Evolutionary conservation across 164 flowering plant genomes (phyloP).

Genomic region (Aristolochia contorta): DNA sequence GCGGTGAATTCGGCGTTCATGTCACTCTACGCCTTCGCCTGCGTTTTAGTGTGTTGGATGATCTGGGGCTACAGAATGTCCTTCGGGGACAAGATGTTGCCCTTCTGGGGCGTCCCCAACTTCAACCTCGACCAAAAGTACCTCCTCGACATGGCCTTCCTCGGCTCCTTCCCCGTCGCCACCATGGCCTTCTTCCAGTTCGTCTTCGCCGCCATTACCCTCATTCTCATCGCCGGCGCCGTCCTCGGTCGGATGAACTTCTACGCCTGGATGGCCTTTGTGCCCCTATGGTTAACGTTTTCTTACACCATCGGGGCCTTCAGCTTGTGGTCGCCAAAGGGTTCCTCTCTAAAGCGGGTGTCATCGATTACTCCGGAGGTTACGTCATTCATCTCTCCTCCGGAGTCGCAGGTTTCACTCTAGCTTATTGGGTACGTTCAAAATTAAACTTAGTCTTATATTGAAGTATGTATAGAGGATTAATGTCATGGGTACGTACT

Average conservation of each 20-base stretch:
- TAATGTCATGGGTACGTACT: too few relatives aligned
- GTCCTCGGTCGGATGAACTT: constrained; percentile 60
- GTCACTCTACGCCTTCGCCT: constrained; percentile 32
- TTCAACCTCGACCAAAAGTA: constrained; percentile 8
- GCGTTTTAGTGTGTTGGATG: constrained; percentile 30
- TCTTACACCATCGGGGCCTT: constrained; percentile 23
- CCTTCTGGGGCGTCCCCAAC: constrained; percentile 20
- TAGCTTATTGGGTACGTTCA: constrained; percentile 55
- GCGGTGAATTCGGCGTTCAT: constrained; percentile 36
- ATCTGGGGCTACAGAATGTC: constrained; percentile 32
- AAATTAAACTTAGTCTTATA: too few relatives aligned
- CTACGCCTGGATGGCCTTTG: constrained; percentile 31
- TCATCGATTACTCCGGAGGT: constrained; percentile 48
- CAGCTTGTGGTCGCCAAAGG: constrained; percentile 22
- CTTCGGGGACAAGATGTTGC: constrained; percentile 18
- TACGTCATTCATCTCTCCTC: constrained; percentile 38
- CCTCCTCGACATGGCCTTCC: constrained; percentile 12
- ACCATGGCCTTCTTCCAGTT: constrained; percentile 37
- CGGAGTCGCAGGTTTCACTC: constrained; percentile 47
- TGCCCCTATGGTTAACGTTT: constrained; percentile 24
- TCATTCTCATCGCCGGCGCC: constrained; percentile 44
- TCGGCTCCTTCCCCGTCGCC: constrained; percentile 22
- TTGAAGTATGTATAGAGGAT: too few relatives aligned
- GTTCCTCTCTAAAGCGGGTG: constrained; percentile 29
- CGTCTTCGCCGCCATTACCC: constrained; percentile 33